A percentile compares a stretch with the other conserved stretches of the same genome.
These are phyloP conservation scores for Pseudocercospora fijiensis DNA, from an alignment of 2,329 filamentous ascomycete species.

Conservation along the genomic window DNA sequence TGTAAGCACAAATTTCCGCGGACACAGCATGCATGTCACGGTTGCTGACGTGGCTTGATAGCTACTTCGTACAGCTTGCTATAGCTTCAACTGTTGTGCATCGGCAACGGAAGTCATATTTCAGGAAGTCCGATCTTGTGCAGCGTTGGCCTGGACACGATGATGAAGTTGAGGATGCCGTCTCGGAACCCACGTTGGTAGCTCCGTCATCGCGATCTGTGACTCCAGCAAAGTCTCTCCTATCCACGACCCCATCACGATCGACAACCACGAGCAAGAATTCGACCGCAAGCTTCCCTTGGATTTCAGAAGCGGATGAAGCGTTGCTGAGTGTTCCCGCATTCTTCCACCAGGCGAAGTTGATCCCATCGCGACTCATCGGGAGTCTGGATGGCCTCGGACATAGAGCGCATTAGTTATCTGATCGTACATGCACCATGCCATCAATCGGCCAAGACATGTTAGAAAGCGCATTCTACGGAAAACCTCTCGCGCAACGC, in stretches of 20 bases:
- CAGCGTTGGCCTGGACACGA: conserved; percentile 1
- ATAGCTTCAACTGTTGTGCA: conserved; percentile 11
- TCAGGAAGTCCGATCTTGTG: conserved; percentile 9
- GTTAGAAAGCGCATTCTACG: background rate
- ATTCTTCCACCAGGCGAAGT: background rate
- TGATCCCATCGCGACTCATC: background rate
- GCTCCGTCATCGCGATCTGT: background rate
- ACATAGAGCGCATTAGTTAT: background rate
- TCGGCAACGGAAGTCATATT: conserved; percentile 7
- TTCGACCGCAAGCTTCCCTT: background rate
- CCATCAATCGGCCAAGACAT: too few species aligned
- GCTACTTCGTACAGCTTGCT: conserved; percentile 9
- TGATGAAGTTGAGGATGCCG: background rate
- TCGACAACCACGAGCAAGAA: background rate
- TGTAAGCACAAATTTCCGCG: conserved; percentile 7
- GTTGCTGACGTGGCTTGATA: background rate
- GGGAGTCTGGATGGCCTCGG: background rate
- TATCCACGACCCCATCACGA: background rate
- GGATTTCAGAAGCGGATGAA: background rate
- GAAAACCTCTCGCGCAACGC: background rate
- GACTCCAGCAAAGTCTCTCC: background rate
- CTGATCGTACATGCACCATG: background rate
- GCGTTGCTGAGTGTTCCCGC: background rate
- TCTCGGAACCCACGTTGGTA: background rate
- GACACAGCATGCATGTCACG: background rate